Evolutionary conservation across 768 basidiomycete species (phyloP).

Genomic region (Termitomyces sp.): DNA sequence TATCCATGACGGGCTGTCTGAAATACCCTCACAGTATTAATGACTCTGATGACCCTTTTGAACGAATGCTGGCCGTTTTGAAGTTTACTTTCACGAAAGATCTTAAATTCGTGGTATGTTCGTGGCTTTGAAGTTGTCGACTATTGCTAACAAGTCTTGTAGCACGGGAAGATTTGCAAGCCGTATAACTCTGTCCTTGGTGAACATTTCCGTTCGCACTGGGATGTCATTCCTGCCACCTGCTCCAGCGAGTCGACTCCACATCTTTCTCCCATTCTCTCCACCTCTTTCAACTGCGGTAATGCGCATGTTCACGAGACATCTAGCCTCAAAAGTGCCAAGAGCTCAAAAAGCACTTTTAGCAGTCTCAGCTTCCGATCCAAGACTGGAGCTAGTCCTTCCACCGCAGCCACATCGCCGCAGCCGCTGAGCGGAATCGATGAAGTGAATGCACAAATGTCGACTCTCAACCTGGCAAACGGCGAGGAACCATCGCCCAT

Average conservation of each 20-base stretch:
- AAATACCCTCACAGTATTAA: constrained; percentile 62
- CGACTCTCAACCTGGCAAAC: constrained; percentile 49
- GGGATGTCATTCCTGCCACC: constrained; percentile 67
- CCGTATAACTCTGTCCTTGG: constrained; percentile 87
- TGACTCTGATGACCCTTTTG: constrained; percentile 87
- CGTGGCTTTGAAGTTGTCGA: background rate
- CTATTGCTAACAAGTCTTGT: constrained; percentile 2
- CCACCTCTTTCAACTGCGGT: constrained; percentile 24
- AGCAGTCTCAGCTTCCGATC: constrained; percentile 55
- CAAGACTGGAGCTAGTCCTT: constrained; percentile 45
- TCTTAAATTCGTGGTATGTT: constrained; percentile 82
- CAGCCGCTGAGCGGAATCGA: constrained; percentile 34
- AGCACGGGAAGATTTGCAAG: constrained; percentile 93
- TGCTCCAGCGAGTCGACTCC: constrained; percentile 44
- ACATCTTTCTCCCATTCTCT: constrained; percentile 40
- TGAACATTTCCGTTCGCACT: constrained; percentile 86
- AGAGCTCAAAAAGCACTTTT: constrained; percentile 55
- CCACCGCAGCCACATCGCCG: constrained; percentile 53
- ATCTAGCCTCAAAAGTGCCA: constrained; percentile 52
- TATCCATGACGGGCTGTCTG: constrained; percentile 2
- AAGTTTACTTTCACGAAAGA: constrained; percentile 91
- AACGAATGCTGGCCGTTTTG: constrained; percentile 89
- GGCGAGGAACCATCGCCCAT: constrained; percentile 12
- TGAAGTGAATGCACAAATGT: constrained; percentile 50
- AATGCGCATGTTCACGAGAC: constrained; percentile 37